A percentile compares a stretch with the other conserved stretches of the same genome.
Conservation (phyloP, 2,329 filamentous ascomycete genomes). For the Fusarium armeniacum region DNA sequence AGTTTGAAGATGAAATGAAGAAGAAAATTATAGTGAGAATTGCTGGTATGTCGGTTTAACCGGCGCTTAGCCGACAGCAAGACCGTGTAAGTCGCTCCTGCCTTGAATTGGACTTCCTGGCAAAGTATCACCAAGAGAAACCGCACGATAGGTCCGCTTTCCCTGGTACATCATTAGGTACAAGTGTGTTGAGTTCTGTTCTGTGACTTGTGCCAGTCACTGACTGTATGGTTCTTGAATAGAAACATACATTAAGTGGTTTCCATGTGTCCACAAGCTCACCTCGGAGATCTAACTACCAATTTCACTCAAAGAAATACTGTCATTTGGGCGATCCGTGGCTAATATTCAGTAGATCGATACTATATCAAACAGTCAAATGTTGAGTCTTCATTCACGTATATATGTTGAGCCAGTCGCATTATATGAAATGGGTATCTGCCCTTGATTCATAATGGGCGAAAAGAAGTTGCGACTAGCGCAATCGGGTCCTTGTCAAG, state of each 20-base stretch:
- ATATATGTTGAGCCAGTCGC: neutral
- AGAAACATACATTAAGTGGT: neutral
- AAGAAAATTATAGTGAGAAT: conserved; percentile 38
- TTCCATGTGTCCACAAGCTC: neutral
- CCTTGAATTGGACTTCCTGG: neutral
- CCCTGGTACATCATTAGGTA: neutral
- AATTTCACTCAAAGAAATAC: neutral
- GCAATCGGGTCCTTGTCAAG: conserved; percentile 32
- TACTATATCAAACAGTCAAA: neutral
- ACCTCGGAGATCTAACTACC: too few species aligned
- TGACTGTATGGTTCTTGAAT: neutral
- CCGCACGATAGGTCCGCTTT: neutral
- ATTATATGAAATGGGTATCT: conserved; percentile 9
- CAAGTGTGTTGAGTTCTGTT: neutral
- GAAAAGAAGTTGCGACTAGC: conserved; percentile 30
- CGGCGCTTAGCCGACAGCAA: conserved; percentile 36
- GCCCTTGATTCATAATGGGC: conserved; percentile 43
- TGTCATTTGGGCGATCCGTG: neutral
- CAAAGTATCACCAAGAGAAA: too few species aligned
- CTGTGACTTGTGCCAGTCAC: neutral
- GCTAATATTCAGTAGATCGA: neutral
- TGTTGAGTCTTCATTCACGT: neutral
- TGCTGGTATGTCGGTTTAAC: conserved; percentile 18
- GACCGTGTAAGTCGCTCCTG: conserved; percentile 25
- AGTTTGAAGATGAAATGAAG: conserved; percentile 13